Evolutionary conservation across 129 eudicot species (phyloP).

Genomic region (Oenanthe sinensis): DNA sequence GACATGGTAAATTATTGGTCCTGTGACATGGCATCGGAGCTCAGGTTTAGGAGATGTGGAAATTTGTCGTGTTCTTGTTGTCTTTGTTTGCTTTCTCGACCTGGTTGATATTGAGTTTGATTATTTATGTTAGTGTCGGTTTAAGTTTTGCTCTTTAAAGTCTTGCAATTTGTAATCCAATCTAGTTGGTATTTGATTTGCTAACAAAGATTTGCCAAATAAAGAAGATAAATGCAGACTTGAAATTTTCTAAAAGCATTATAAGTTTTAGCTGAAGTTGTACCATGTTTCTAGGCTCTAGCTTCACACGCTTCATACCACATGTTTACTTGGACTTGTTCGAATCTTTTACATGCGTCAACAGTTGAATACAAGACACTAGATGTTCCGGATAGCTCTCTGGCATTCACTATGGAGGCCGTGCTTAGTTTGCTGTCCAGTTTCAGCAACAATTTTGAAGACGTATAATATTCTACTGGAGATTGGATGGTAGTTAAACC

Average conservation of each 20-base stretch:
- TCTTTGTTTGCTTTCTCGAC: neutral
- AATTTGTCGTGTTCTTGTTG: neutral
- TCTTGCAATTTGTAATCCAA: neutral
- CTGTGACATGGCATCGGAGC: neutral
- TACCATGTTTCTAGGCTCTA: neutral
- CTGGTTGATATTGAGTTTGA: neutral
- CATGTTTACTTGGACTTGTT: neutral
- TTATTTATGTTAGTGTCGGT: neutral
- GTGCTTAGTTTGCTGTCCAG: neutral
- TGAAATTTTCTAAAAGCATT: neutral
- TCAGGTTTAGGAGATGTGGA: neutral
- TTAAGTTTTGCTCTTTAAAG: neutral
- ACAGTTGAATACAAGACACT: neutral
- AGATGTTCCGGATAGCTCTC: neutral
- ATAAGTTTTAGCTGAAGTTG: neutral
- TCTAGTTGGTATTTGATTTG: neutral
- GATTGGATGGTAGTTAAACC: neutral
- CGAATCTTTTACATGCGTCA: neutral
- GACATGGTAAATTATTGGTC: neutral
- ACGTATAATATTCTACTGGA: neutral
- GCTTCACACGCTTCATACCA: neutral
- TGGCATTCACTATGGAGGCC: neutral
- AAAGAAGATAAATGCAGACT: neutral
- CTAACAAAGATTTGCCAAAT: neutral
- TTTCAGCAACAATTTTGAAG: neutral